phyloP scores from a whole-genome alignment of 2,329 filamentous ascomycete species.

The Fusarium oxysporum region DNA sequence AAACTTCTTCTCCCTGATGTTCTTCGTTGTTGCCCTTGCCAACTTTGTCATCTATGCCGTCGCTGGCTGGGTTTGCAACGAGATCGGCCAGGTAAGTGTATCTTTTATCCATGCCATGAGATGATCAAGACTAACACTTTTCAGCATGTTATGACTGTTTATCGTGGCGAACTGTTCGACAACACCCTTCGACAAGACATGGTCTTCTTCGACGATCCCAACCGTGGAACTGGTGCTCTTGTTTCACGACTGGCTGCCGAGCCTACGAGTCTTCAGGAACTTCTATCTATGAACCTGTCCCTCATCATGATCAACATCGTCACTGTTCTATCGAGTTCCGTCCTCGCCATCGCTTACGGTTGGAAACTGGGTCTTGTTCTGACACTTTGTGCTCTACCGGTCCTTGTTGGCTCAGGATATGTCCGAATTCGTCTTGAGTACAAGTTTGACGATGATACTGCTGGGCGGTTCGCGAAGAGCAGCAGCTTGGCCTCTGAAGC shows the following conservation, averaged over 20 bases:
- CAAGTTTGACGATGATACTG: conserved; percentile 58
- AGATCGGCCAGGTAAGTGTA: conserved; percentile 50
- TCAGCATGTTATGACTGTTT: conserved; percentile 49
- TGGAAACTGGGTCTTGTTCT: conserved; percentile 65
- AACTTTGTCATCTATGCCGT: conserved; percentile 58
- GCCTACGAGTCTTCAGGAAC: conserved; percentile 61
- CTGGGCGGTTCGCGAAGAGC: conserved; percentile 58
- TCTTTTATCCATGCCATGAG: neutral
- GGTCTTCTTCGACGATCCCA: conserved; percentile 55
- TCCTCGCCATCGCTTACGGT: conserved; percentile 59
- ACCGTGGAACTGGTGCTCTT: conserved; percentile 54
- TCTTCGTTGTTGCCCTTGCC: conserved; percentile 63
- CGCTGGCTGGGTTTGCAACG: conserved; percentile 53
- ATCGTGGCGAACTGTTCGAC: conserved; percentile 58
- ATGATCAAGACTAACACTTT: neutral
- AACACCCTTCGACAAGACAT: conserved; percentile 68
- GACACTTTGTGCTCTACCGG: conserved; percentile 58
- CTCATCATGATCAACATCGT: conserved; percentile 60
- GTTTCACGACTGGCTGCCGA: conserved; percentile 53
- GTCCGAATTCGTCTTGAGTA: conserved; percentile 61
- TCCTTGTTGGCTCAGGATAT: conserved; percentile 59
- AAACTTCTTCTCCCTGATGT: conserved; percentile 68
- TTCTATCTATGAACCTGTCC: conserved; percentile 61
- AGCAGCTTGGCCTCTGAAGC: conserved; percentile 63
- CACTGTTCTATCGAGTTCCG: conserved; percentile 58